These are phyloP conservation scores for Neurospora sp. DNA, from an alignment of 2,329 filamentous ascomycete species.

Conservation along the genomic window DNA sequence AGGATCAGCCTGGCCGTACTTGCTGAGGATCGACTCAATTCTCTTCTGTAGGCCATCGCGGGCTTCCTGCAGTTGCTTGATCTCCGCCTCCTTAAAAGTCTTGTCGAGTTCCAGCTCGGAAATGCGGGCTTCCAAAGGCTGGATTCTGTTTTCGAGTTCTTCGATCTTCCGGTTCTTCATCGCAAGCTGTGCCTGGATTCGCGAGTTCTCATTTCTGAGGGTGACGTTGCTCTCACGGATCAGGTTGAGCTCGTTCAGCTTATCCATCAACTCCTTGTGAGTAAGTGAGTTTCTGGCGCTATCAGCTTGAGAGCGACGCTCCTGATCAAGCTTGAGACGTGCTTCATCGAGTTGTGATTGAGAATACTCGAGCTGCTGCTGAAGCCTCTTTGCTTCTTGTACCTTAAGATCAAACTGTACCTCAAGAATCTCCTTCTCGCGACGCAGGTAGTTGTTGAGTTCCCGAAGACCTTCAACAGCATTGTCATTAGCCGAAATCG, in stretches of 20 bases:
- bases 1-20: conserved; percentile 91
- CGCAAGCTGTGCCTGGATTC: conserved; percentile 64
- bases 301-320: conserved; percentile 68
- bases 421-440: conserved; percentile 95
- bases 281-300: conserved; percentile 63
- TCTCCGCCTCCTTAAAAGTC: conserved; percentile 74
- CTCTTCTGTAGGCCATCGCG: conserved; percentile 93
- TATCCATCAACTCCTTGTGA: conserved; percentile 87
- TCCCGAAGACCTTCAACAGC: conserved; percentile 74
- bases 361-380: conserved; percentile 81
- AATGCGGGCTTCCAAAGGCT: conserved; percentile 73
- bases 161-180: conserved; percentile 69
- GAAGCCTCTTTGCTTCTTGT: conserved; percentile 78
- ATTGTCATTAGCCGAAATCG: conserved; percentile 42
- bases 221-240: conserved; percentile 93
- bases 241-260: conserved; percentile 88
- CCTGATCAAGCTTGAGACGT: conserved; percentile 81
- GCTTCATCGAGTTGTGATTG: conserved; percentile 84
- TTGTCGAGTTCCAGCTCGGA: conserved; percentile 74
- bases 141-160: conserved; percentile 62
- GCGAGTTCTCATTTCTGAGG: conserved; percentile 74
- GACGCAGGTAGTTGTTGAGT: conserved; percentile 80
- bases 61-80: conserved; percentile 82
- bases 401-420: conserved; percentile 88
- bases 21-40: conserved; percentile 88